Evolutionary conservation across 2,329 filamentous ascomycete genomes (phyloP).

Genomic region (Gaeumannomyces sp.): DNA sequence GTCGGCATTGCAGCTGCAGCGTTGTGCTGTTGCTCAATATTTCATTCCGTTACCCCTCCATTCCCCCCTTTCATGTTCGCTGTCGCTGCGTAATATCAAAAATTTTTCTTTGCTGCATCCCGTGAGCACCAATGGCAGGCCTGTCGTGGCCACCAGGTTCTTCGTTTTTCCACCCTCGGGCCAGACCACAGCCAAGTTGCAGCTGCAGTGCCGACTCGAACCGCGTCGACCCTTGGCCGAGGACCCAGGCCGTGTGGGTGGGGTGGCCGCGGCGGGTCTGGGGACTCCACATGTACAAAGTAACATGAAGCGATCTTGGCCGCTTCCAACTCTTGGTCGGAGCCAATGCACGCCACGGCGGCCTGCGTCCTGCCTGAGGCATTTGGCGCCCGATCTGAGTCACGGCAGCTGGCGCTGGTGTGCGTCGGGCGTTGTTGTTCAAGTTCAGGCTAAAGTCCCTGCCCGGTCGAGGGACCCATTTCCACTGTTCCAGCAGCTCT

Average conservation of each 20-base stretch:
- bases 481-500: not conserved
- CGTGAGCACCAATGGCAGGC: not conserved
- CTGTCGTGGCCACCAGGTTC: not conserved
- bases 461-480: not conserved
- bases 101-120: not conserved
- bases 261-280: not conserved
- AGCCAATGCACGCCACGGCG: not conserved
- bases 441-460: not conserved
- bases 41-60: not conserved
- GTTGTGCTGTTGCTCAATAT: not conserved
- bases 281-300: conserved; percentile 1
- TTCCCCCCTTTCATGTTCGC: conserved; percentile 2
- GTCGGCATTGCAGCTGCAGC: not conserved
- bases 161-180: conserved; percentile 1
- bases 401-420: not conserved
- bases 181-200: not conserved
- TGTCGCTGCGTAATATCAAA: not conserved
- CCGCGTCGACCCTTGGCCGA: not conserved
- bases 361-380: not conserved
- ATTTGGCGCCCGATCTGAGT: conserved; percentile 1
- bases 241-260: not conserved
- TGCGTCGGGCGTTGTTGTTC: not conserved
- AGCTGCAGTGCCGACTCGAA: not conserved
- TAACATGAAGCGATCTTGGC: not conserved
- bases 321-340: not conserved